phyloP scores from a whole-genome alignment of 2,329 filamentous ascomycete genomes.

The Cercospora sp. region DNA sequence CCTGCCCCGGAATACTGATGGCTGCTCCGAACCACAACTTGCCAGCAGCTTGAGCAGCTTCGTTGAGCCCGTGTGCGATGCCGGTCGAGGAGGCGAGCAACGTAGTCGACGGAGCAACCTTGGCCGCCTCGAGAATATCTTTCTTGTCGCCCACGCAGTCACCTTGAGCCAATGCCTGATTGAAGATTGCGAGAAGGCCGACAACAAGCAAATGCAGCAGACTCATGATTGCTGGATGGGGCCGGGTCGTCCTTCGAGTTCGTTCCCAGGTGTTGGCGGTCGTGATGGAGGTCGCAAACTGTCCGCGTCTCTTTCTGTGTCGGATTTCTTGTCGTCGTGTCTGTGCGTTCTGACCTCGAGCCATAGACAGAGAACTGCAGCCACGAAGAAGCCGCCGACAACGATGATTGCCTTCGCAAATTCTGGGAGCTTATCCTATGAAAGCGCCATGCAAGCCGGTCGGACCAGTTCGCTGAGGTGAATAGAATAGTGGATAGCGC shows the following conservation, averaged over 20 bases:
- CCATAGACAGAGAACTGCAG: not conserved
- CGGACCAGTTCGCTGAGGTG: not conserved
- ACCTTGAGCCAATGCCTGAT: not conserved
- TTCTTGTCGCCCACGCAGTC: not conserved
- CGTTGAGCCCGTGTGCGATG: slow-evolving; percentile 22
- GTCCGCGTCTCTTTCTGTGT: not conserved
- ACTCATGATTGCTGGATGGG: not conserved
- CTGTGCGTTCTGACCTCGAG: not conserved
- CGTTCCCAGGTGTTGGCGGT: not conserved
- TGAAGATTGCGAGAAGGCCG: not conserved
- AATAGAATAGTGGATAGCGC: not conserved
- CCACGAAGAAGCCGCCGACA: not conserved
- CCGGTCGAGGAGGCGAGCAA: slow-evolving; percentile 1
- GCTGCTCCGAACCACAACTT: slow-evolving; percentile 49
- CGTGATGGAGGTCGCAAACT: not conserved
- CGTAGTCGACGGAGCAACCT: not conserved
- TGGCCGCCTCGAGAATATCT: not conserved
- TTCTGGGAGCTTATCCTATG: not conserved
- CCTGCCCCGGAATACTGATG: slow-evolving; percentile 54
- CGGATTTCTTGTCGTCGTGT: not conserved
- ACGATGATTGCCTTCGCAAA: not conserved
- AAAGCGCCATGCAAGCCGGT: not conserved
- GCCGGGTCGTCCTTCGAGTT: not conserved
- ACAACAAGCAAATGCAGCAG: not conserved
- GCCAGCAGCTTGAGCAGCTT: slow-evolving; percentile 30